Percentiles rank a stretch among this genome's conserved stretches.
phyloP scores from a whole-genome alignment of 805 yeast genomes.

The Candida sphagnicola region DNA sequence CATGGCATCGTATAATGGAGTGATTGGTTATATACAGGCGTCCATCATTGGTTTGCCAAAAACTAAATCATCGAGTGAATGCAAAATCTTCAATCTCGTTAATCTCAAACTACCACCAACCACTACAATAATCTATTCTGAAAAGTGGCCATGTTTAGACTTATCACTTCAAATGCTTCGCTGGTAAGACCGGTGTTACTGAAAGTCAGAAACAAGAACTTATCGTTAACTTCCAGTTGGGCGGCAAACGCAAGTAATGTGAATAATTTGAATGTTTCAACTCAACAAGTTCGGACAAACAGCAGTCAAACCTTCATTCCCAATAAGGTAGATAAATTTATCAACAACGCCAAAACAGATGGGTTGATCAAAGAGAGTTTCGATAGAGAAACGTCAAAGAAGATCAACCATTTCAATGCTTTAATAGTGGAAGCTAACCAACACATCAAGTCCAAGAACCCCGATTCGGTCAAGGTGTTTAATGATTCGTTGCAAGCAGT shows the following conservation, averaged over 20 bases:
- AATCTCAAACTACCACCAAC: not conserved
- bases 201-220: conserved; percentile 30
- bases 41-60: too few relatives aligned
- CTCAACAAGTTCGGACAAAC: conserved; percentile 7
- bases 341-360: conserved; percentile 18
- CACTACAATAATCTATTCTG: too few relatives aligned
- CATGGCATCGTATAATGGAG: too few relatives aligned
- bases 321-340: conserved; percentile 15
- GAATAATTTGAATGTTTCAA: conserved; percentile 9
- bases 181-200: conserved; percentile 34
- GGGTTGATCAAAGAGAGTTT: conserved; percentile 18
- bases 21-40: too few relatives aligned
- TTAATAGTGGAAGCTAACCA: conserved; percentile 21
- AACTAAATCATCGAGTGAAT: too few relatives aligned
- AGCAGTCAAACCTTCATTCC: conserved; percentile 6
- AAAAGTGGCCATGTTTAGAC: conserved; percentile 39
- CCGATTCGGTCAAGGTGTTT: conserved; percentile 15
- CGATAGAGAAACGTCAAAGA: conserved; percentile 15
- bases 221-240: conserved; percentile 7
- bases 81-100: too few relatives aligned
- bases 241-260: conserved; percentile 3
- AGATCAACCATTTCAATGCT: conserved; percentile 26
- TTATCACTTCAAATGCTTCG: conserved; percentile 34
- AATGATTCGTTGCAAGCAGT: conserved; percentile 13
- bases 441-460: conserved; percentile 8